These are phyloP conservation scores for Salicornia ramosissima DNA, from an alignment of 148 eudicot species.

Conservation along the genomic window DNA sequence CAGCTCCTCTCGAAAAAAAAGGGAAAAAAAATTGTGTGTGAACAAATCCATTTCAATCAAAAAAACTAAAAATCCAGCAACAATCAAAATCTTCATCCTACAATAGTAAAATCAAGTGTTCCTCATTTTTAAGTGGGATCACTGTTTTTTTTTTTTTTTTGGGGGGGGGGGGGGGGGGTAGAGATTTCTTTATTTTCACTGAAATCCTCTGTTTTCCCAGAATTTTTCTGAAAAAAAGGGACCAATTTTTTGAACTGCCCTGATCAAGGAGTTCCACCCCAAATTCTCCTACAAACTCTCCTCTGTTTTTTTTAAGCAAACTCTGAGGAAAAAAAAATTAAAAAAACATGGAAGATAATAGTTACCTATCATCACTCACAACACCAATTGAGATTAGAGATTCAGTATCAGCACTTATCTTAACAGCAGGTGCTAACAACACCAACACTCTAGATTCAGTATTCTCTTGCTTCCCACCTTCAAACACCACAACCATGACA, in stretches of 20 bases:
- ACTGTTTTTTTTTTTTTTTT: conserved; percentile 11
- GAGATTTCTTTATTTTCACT: background rate
- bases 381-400: conserved; percentile 32
- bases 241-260: conserved; percentile 26
- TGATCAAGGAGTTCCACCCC: conserved; percentile 16
- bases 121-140: conserved; percentile 25
- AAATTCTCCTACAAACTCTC: conserved; percentile 18
- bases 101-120: conserved; percentile 17
- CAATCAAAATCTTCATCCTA: conserved; percentile 17
- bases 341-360: conserved; percentile 41
- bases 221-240: conserved; percentile 23
- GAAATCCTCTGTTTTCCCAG: background rate
- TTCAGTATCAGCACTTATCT: conserved; percentile 60
- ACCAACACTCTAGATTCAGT: conserved; percentile 75
- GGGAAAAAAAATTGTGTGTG: conserved; percentile 14
- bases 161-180: no score
- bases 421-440: conserved; percentile 54
- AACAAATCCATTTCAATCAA: background rate
- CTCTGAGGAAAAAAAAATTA: no score
- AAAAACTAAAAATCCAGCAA: conserved; percentile 15
- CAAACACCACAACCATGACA: conserved; percentile 20
- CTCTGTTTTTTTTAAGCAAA: conserved; percentile 18
- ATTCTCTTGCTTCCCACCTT: conserved; percentile 49
- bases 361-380: conserved; percentile 21
- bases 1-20: background rate